These are phyloP conservation scores for Camellia sinensis DNA, from an alignment of 148 eudicot species.

Conservation along the genomic window DNA sequence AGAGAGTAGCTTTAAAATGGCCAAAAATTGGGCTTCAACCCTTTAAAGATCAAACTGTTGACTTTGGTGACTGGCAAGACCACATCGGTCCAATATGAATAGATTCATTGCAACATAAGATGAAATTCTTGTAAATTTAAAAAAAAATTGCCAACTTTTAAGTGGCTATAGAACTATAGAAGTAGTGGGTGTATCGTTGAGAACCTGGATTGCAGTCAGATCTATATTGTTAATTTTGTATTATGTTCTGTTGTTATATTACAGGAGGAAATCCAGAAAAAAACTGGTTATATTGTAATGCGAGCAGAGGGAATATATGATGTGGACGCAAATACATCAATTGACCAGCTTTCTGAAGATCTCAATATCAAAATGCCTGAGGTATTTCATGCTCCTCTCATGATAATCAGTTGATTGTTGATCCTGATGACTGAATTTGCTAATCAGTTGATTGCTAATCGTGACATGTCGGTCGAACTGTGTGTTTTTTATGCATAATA, in stretches of 20 bases:
- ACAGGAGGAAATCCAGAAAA: slow-evolving; percentile 95
- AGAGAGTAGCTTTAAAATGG: no score
- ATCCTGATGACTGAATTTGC: neutral
- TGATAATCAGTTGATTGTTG: slow-evolving; percentile 3
- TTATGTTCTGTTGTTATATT: slow-evolving; percentile 14
- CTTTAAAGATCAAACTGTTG: neutral
- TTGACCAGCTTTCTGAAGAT: slow-evolving; percentile 95
- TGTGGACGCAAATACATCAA: slow-evolving; percentile 97
- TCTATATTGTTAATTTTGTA: neutral
- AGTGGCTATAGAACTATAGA: neutral
- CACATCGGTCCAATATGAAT: neutral
- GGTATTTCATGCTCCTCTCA: slow-evolving; percentile 34
- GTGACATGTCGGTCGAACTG: neutral
- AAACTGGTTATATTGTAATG: slow-evolving; percentile 94
- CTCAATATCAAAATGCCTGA: slow-evolving; percentile 85
- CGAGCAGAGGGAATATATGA: slow-evolving; percentile 94
- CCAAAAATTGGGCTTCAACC: no score
- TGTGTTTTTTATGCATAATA: neutral
- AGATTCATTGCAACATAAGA: neutral
- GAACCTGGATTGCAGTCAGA: neutral
- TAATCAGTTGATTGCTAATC: neutral
- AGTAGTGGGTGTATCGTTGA: neutral
- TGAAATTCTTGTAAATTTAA: neutral
- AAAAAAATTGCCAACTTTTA: neutral
- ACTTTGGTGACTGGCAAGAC: neutral